Evolutionary conservation across 2,329 filamentous ascomycete species (phyloP).

Genomic region (Aureobasidium sp.): DNA sequence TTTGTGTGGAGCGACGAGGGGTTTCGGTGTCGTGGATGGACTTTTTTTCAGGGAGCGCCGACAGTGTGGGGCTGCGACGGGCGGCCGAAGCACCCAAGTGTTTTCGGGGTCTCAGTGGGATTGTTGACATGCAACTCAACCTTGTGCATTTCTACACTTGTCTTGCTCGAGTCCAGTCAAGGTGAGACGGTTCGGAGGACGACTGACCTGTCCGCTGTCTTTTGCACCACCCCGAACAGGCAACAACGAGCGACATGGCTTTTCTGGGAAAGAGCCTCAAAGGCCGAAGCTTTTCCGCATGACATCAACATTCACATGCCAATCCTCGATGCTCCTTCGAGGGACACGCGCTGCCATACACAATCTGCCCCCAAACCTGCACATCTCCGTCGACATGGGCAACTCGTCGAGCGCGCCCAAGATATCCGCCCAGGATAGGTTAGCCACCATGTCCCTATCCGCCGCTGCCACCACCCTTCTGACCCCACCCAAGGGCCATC

Average conservation of each 20-base stretch:
- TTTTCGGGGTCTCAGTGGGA: not conserved
- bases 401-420: constrained; percentile 51
- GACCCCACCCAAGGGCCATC: constrained; percentile 59
- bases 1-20: not conserved
- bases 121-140: not conserved
- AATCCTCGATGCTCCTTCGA: not conserved
- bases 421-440: constrained; percentile 81
- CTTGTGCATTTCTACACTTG: not conserved
- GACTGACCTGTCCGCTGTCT: not conserved
- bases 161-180: not conserved
- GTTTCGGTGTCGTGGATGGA: not conserved
- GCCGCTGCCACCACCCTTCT: constrained; percentile 6
- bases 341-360: not conserved
- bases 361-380: not conserved
- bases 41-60: constrained; percentile 2
- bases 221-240: not conserved
- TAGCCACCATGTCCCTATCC: constrained; percentile 24
- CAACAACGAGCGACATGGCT: not conserved
- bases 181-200: not conserved
- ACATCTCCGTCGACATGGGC: constrained; percentile 42
- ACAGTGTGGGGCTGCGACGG: not conserved
- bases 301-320: constrained; percentile 11
- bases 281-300: constrained; percentile 4
- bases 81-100: not conserved
- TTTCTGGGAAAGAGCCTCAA: not conserved